Evolutionary conservation across 805 yeast species (phyloP).

Genomic region (Saturnispora besseyi): DNA sequence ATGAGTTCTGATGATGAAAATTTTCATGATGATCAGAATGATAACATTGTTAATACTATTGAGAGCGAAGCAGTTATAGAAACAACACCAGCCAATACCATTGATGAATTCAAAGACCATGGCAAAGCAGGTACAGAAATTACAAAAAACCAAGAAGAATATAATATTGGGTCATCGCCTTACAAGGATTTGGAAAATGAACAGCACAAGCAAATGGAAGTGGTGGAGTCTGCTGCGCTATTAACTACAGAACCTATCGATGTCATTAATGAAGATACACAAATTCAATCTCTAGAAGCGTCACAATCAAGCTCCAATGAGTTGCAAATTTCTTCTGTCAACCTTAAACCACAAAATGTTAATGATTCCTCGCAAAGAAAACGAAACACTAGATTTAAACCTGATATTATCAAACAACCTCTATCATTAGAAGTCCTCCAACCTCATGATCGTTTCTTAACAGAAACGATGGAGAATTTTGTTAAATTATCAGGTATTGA

Average conservation of each 20-base stretch:
- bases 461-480: conserved; percentile 14
- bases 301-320: neutral
- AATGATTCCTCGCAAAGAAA: neutral
- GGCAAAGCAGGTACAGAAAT: neutral
- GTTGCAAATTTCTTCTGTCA: neutral
- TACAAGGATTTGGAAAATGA: neutral
- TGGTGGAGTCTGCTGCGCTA: neutral
- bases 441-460: conserved; percentile 8
- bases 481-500: conserved; percentile 28
- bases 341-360: neutral
- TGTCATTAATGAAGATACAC: neutral
- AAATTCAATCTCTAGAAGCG: neutral
- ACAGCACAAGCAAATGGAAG: neutral
- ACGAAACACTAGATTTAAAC: conserved; percentile 5
- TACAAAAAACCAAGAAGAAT: neutral
- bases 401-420: conserved; percentile 5
- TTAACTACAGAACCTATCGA: neutral
- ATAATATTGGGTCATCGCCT: neutral
- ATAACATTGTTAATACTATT: neutral
- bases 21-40: conserved; percentile 1
- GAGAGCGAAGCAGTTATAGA: no score
- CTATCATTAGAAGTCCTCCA: conserved; percentile 5
- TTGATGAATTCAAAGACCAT: neutral
- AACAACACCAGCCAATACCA: neutral
- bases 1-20: conserved; percentile 8